These are phyloP conservation scores for Ustilago cynodontis DNA, from an alignment of 1,284 basidiomycete genomes.

Conservation along the genomic window DNA sequence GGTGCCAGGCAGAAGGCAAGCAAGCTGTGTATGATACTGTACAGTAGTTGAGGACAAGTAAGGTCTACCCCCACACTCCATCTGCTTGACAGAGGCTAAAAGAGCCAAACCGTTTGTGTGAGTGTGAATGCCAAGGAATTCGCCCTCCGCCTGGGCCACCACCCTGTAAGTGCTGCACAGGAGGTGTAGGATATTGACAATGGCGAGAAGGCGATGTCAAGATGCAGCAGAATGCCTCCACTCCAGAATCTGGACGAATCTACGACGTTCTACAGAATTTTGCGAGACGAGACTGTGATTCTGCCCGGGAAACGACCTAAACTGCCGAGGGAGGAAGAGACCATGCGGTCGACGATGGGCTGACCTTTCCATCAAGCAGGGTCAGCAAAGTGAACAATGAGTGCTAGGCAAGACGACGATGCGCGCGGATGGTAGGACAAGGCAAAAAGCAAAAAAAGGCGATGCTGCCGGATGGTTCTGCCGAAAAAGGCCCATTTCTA, in stretches of 20 bases:
- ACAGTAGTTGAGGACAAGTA: no score
- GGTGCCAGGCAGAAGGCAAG: no score
- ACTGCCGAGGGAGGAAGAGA: background rate
- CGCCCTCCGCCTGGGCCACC: conserved; percentile 5
- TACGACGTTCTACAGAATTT: background rate
- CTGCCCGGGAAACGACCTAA: background rate
- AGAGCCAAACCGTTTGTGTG: background rate
- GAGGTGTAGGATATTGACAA: background rate
- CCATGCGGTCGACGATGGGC: background rate
- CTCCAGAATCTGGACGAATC: background rate
- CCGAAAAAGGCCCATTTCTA: conserved; percentile 1
- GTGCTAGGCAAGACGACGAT: background rate
- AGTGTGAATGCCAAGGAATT: conserved; percentile 9
- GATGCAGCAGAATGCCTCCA: background rate
- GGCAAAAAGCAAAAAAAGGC: background rate
- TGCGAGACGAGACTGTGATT: background rate
- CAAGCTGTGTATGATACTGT: no score
- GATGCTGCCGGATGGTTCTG: background rate
- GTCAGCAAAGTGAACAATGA: background rate
- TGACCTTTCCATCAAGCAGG: background rate
- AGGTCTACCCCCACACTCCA: no score
- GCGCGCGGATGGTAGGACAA: background rate
- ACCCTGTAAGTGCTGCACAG: background rate
- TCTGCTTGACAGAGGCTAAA: no score
- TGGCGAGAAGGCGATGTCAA: background rate